phyloP scores from a whole-genome alignment of 306 rosid genomes.

The Rubus idaeus region DNA sequence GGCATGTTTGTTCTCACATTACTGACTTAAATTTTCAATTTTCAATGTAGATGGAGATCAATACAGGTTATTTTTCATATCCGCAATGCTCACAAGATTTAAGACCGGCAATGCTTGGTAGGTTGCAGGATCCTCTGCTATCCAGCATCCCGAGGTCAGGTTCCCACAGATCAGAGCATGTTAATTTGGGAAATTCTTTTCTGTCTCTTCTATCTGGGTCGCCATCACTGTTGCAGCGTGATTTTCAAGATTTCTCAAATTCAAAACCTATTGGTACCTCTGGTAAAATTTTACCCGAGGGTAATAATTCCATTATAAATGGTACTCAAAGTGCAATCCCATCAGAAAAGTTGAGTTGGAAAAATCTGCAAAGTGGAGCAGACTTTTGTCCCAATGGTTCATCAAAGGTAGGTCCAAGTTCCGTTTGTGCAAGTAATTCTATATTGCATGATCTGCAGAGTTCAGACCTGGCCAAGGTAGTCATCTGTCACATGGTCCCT shows the following conservation, averaged over 20 bases:
- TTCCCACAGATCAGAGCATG: slow-evolving; percentile 26
- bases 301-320: slow-evolving; percentile 10
- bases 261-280: slow-evolving; percentile 17
- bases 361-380: slow-evolving; percentile 21
- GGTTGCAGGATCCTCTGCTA: slow-evolving; percentile 28
- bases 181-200: slow-evolving; percentile 30
- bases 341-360: slow-evolving; percentile 24
- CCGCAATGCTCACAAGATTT: slow-evolving; percentile 26
- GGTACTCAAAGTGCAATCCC: slow-evolving; percentile 21
- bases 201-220: slow-evolving; percentile 40
- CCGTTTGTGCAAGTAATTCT: slow-evolving; percentile 24
- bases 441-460: slow-evolving; percentile 32
- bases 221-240: slow-evolving; percentile 35
- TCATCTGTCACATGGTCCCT: slow-evolving; percentile 21
- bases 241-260: slow-evolving; percentile 31
- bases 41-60: slow-evolving; percentile 23
- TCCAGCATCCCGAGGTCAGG: slow-evolving; percentile 12
- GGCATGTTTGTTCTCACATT: neutral
- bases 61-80: slow-evolving; percentile 16
- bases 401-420: slow-evolving; percentile 24
- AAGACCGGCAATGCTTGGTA: slow-evolving; percentile 25
- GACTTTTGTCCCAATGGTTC: slow-evolving; percentile 17
- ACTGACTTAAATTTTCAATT: neutral
- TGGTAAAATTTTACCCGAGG: slow-evolving; percentile 2
- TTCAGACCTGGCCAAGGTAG: slow-evolving; percentile 27